Base-by-base conservation (phyloP, 2,329 filamentous ascomycete genomes). In the Paecilomyces dactylethromorphus region DNA sequence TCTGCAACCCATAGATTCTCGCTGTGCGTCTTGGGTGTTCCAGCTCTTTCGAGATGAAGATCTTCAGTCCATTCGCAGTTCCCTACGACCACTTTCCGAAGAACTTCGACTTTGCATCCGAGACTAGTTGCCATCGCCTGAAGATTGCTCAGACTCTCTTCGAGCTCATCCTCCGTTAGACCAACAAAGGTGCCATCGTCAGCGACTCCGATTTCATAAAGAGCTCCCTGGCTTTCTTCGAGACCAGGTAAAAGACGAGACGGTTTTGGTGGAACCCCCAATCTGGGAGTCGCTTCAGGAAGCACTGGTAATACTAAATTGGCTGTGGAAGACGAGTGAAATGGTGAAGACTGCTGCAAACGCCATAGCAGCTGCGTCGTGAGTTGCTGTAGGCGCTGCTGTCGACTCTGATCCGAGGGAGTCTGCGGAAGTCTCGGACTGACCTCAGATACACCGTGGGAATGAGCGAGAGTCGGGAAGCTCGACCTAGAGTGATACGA, bases 331-430 rank as follows among this genome's bases (percentile, higher is more conserved):
- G 90, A 90, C 1, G 90, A 86, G 75, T 97, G 92, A 71, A 95
- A 91, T 0, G 92, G 91, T 8, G 91, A 96, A 1, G 93, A 97
- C 72, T 99, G 94, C 71, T 97, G 92, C 59, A 99, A 76, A 54
- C 94, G 84, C 94, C 94, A 99, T 6, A 99, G 79, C 24, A 99
- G 81, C 73, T 99, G 94, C 0, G 94, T 99, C 0, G 93, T 99
- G 62, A 99, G 78, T 68, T 97, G 91, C 69, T 96, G 88, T 15
- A 97, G 81, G 53, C 94, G 85, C 65, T 92, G 86, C 72, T 96
- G 91, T 24, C 91, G 87, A 29, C 87, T 87, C 67, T 92, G 87
- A 53, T 77, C 85, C 1, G 86, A 85, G 8, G 83, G 79, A 62
- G 73, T 68, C 59, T 72, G 76, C 50, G 74, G 70, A 7, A 75